These are phyloP conservation scores for Arthromyces matolae DNA, from an alignment of 768 basidiomycete species.

Conservation along the genomic window DNA sequence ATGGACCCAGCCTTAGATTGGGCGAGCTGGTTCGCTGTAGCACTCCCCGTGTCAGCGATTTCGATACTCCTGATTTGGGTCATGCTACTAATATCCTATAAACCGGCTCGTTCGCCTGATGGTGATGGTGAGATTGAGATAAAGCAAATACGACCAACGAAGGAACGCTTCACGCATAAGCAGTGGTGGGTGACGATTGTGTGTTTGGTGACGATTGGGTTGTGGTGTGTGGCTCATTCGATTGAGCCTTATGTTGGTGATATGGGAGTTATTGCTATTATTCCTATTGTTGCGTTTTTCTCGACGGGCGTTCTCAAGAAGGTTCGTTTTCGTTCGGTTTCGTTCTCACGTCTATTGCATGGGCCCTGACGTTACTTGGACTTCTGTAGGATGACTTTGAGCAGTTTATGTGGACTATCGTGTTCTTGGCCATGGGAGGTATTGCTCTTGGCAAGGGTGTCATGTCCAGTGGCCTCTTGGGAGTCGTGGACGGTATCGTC, in stretches of 20 bases:
- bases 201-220: conserved; percentile 75
- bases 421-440: conserved; percentile 97
- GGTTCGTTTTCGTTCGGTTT: conserved; percentile 39
- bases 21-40: conserved; percentile 91
- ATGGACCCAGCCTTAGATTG: conserved; percentile 89
- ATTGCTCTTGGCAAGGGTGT: conserved; percentile 96
- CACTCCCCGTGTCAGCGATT: conserved; percentile 83
- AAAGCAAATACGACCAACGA: conserved; percentile 77
- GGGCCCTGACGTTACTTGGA: no score
- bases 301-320: conserved; percentile 91
- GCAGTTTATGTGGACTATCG: conserved; percentile 90
- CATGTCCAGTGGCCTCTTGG: conserved; percentile 80
- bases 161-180: conserved; percentile 74
- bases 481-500: conserved; percentile 67
- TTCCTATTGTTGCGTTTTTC: conserved; percentile 93
- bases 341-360: not conserved
- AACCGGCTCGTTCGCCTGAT: conserved; percentile 65
- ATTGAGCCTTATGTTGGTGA: conserved; percentile 81
- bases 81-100: conserved; percentile 79
- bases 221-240: conserved; percentile 87
- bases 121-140: conserved; percentile 80
- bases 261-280: conserved; percentile 95
- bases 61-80: conserved; percentile 92
- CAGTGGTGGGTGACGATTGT: conserved; percentile 91
- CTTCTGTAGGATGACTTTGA: conserved; percentile 82